phyloP scores from a whole-genome alignment of 768 basidiomycete species.

The Coprinopsis marcescibilis region DNA sequence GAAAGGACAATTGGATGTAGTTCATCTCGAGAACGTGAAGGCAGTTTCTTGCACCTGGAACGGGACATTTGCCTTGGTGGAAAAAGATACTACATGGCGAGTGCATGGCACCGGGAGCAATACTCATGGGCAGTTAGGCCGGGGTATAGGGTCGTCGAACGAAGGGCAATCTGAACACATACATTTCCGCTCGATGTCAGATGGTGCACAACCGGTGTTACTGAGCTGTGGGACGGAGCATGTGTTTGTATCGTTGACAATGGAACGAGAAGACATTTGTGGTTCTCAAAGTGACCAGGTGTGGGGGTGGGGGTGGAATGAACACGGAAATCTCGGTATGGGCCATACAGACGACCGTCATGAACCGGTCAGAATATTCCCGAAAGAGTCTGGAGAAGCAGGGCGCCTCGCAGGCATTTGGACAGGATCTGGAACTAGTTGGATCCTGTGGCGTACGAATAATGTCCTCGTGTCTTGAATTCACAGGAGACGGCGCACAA shows the following conservation, averaged over 20 bases:
- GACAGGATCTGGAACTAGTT: constrained; percentile 44
- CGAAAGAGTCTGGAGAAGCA: constrained; percentile 15
- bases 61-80: constrained; percentile 52
- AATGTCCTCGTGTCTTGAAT: too few species aligned
- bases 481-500: too few species aligned
- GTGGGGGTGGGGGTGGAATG: constrained; percentile 97
- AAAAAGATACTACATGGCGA: constrained; percentile 14
- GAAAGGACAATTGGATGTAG: constrained; percentile 55
- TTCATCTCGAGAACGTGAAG: constrained; percentile 19
- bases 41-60: constrained; percentile 72
- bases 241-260: constrained; percentile 39
- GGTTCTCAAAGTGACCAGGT: too few species aligned
- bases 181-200: too few species aligned
- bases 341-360: constrained; percentile 52
- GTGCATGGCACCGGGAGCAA: constrained; percentile 49
- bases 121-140: constrained; percentile 64
- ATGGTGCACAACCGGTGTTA: constrained; percentile 18
- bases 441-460: constrained; percentile 35
- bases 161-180: constrained; percentile 14
- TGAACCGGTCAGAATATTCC: constrained; percentile 51
- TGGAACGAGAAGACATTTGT: not conserved
- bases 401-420: constrained; percentile 25
- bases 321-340: constrained; percentile 88
- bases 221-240: constrained; percentile 86
- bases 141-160: constrained; percentile 14